Percentiles rank a stretch among this genome's conserved stretches.
These are phyloP conservation scores for Erigeron philadelphicus DNA, from an alignment of 140 eudicot genomes.

Conservation along the genomic window DNA sequence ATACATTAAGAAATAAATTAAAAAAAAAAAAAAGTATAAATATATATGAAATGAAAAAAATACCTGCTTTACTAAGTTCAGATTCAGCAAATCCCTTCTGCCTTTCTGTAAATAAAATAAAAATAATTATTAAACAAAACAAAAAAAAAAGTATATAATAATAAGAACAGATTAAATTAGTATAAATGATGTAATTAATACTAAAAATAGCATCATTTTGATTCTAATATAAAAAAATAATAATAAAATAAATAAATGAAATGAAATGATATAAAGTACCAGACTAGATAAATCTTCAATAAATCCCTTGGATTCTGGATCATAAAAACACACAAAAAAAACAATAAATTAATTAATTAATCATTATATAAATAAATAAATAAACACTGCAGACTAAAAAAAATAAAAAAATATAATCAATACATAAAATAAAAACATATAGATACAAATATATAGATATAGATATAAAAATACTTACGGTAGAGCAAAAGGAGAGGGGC, in stretches of 20 bases:
- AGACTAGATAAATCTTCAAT: slow-evolving; percentile 67
- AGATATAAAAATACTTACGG: background rate
- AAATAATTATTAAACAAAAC: background rate
- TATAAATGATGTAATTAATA: background rate
- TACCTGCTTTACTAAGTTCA: slow-evolving; percentile 55
- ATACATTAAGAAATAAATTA: too few species aligned
- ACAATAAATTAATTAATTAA: background rate
- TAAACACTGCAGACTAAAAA: background rate
- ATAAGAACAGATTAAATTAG: background rate
- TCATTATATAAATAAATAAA: background rate
- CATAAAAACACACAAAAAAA: slow-evolving; percentile 3
- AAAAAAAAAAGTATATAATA: background rate
- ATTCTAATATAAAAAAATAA: background rate
- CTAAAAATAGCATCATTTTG: background rate
- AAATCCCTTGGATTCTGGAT: slow-evolving; percentile 50
- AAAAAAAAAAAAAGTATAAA: too few species aligned
- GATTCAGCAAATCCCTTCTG: slow-evolving; percentile 53
- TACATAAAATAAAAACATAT: slow-evolving; percentile 12
- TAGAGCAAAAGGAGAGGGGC: slow-evolving; percentile 65
- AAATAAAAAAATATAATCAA: slow-evolving; percentile 8
- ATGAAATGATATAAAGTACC: slow-evolving; percentile 30
- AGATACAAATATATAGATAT: slow-evolving; percentile 1
- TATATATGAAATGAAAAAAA: too few species aligned
- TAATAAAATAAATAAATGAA: background rate
- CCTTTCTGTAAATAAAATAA: slow-evolving; percentile 43